Conservation (phyloP, 352 stramenopile species). For the Globisporangium paddicum region DNA sequence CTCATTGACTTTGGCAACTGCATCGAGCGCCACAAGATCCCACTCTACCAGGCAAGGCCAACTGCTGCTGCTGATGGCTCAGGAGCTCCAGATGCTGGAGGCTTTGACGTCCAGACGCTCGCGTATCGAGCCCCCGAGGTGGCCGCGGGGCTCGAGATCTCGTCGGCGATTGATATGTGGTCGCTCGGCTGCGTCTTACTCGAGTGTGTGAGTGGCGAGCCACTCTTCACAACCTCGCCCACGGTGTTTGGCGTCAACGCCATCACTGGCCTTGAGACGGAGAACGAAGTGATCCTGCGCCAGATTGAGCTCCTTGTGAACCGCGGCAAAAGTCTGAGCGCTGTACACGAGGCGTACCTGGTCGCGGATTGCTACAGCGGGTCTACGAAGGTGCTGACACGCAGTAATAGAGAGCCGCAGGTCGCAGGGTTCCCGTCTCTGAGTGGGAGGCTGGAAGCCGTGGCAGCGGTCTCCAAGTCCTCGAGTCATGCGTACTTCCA, state of each 20-base stretch:
- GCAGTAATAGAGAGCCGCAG: background rate
- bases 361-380: constrained; percentile 1
- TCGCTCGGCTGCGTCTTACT: constrained; percentile 69
- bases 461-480: constrained; percentile 12
- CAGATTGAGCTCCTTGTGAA: constrained; percentile 42
- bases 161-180: constrained; percentile 72
- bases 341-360: constrained; percentile 20
- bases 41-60: constrained; percentile 19
- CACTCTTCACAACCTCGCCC: constrained; percentile 39
- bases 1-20: constrained; percentile 81
- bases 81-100: constrained; percentile 12
- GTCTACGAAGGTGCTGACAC: background rate
- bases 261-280: background rate
- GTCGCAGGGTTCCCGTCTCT: constrained; percentile 11
- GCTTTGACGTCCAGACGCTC: constrained; percentile 73
- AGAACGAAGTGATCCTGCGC: constrained; percentile 36
- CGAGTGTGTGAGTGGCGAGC: constrained; percentile 49
- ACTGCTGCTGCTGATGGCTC: no score
- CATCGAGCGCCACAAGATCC: constrained; percentile 36
- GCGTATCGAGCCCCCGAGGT: constrained; percentile 72
- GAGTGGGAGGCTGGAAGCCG: constrained; percentile 28
- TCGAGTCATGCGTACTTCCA: constrained; percentile 24
- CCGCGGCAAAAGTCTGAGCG: constrained; percentile 19
- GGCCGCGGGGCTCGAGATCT: constrained; percentile 49
- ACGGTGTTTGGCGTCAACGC: background rate